Evolutionary conservation across 306 rosid species (phyloP).

Genomic region (Lablab purpureus): DNA sequence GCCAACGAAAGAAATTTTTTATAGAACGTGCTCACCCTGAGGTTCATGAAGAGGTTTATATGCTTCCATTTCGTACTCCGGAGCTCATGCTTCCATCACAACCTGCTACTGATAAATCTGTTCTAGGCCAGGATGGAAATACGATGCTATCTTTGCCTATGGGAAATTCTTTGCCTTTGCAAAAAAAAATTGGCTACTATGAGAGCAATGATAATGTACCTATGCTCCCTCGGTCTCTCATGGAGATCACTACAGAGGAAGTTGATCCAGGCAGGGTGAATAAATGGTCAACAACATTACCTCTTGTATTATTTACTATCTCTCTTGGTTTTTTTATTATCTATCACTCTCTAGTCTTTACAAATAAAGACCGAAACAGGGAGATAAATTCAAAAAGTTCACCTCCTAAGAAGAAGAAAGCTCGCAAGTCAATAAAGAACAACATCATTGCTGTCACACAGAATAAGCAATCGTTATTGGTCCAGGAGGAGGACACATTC

Average conservation of each 20-base stretch:
- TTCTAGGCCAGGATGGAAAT: background rate
- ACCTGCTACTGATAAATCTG: conserved; percentile 16
- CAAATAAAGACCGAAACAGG: conserved; percentile 38
- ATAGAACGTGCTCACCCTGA: conserved; percentile 38
- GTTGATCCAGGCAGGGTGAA: conserved; percentile 35
- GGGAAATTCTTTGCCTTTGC: conserved; percentile 39
- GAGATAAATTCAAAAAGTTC: conserved; percentile 42
- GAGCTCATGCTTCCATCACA: conserved; percentile 51
- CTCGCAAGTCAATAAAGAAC: conserved; percentile 52
- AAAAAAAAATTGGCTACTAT: conserved; percentile 7
- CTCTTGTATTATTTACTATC: conserved; percentile 36
- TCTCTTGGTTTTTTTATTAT: conserved; percentile 41
- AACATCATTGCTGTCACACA: conserved; percentile 42
- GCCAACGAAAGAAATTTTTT: conserved; percentile 42
- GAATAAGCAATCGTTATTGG: conserved; percentile 41
- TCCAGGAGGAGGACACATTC: conserved; percentile 46
- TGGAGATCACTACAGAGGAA: conserved; percentile 40
- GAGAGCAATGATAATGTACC: conserved; percentile 39
- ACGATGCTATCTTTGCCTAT: conserved; percentile 38
- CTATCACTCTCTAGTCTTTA: conserved; percentile 9
- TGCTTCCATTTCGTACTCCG: conserved; percentile 45
- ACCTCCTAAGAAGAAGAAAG: conserved; percentile 61
- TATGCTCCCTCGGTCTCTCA: conserved; percentile 38
- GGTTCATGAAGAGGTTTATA: conserved; percentile 15
- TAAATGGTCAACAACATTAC: conserved; percentile 42